Percentiles rank a stretch among this genome's conserved stretches.
Evolutionary conservation across 306 rosid genomes (phyloP).

Genomic region (Citrullus amarus): DNA sequence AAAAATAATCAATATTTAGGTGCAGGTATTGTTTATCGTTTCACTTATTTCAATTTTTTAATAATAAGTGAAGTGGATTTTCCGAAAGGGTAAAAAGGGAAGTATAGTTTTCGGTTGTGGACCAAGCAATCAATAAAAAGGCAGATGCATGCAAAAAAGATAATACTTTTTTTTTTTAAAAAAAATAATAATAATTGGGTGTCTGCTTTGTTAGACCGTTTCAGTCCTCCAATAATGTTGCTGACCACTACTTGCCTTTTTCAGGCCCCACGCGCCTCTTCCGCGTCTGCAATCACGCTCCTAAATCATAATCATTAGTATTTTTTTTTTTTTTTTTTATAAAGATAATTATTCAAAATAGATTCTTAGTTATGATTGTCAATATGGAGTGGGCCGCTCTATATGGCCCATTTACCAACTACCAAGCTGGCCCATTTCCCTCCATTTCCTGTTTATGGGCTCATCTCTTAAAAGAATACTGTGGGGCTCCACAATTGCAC

Average conservation of each 20-base stretch:
- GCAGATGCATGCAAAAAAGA: not conserved
- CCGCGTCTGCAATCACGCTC: not conserved
- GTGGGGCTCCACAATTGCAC: not conserved
- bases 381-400: not conserved
- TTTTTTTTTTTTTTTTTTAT: not conserved
- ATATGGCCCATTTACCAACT: not conserved
- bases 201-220: not conserved
- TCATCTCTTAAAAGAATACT: not conserved
- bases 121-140: not conserved
- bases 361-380: not conserved
- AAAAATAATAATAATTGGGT: not conserved
- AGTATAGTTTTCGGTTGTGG: not conserved
- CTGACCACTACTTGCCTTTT: not conserved
- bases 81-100: not conserved
- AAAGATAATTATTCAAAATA: not conserved
- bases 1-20: too few relatives aligned
- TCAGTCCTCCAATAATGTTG: not conserved
- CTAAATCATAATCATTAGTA: not conserved
- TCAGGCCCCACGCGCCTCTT: not conserved
- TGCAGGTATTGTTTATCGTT: too few relatives aligned
- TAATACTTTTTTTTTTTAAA: not conserved
- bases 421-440: not conserved
- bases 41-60: too few relatives aligned
- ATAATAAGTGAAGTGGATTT: not conserved
- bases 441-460: not conserved